Conservation (phyloP, 768 basidiomycete species). For the Amanita polypyramis region DNA sequence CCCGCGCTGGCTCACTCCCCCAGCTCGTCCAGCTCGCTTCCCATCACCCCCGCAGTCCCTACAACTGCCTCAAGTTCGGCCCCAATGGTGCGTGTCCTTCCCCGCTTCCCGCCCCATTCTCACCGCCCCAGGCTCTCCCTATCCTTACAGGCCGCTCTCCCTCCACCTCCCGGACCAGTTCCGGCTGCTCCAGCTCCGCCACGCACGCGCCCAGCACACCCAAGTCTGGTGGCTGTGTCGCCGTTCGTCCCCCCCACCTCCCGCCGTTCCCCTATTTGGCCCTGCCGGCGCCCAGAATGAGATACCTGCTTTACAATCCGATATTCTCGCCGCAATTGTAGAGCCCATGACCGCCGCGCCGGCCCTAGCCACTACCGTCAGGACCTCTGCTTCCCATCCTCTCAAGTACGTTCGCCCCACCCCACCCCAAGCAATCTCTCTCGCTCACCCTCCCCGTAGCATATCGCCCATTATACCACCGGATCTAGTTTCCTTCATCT, state of each 20-base stretch:
- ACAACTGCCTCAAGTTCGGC: constrained; percentile 62
- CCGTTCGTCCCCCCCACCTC: constrained; percentile 3
- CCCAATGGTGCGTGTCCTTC: constrained; percentile 18
- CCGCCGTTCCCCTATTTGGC: not conserved
- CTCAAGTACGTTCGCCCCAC: constrained; percentile 52
- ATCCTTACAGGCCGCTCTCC: constrained; percentile 52
- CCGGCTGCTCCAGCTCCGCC: constrained; percentile 39
- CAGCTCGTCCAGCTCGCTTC: constrained; percentile 54
- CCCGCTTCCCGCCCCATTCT: not conserved
- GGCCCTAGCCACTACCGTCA: constrained; percentile 22
- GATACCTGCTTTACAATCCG: constrained; percentile 18
- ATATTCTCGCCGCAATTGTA: constrained; percentile 45
- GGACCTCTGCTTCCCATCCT: constrained; percentile 74
- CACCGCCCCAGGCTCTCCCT: constrained; percentile 36
- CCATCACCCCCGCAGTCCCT: constrained; percentile 65
- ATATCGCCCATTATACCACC: constrained; percentile 57
- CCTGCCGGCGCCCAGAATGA: constrained; percentile 1
- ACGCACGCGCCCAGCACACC: constrained; percentile 26
- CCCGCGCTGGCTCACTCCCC: constrained; percentile 6
- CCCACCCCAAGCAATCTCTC: constrained; percentile 16
- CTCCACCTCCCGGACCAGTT: constrained; percentile 51
- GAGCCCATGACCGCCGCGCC: constrained; percentile 21
- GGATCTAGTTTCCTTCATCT: constrained; percentile 43
- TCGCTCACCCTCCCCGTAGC: constrained; percentile 21
- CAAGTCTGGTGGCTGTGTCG: constrained; percentile 42